These are phyloP conservation scores for Xylaria scruposa DNA, from an alignment of 495 filamentous ascomycete genomes.

Conservation along the genomic window DNA sequence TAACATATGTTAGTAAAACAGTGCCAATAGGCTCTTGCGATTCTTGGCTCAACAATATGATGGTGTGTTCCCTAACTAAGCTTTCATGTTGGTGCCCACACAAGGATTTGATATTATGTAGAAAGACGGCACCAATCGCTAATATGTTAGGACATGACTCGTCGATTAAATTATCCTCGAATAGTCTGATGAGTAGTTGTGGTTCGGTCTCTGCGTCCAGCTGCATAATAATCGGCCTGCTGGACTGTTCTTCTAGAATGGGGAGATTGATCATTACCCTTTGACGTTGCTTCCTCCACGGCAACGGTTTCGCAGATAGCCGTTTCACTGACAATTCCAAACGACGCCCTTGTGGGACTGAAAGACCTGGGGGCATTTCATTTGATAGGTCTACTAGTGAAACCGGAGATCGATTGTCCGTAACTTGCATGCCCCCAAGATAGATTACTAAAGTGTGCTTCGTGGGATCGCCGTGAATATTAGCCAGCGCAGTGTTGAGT, in stretches of 20 bases:
- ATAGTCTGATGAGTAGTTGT: conserved; percentile 18
- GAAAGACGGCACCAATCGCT: conserved; percentile 23
- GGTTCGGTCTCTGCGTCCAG: conserved; percentile 31
- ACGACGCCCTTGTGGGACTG: not conserved
- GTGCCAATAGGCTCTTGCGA: conserved; percentile 40
- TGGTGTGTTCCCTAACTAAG: conserved; percentile 39
- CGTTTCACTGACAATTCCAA: conserved; percentile 31
- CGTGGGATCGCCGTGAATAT: not conserved
- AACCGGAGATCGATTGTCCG: not conserved
- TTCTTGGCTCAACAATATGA: conserved; percentile 38
- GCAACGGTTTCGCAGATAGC: not conserved
- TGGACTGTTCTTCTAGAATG: conserved; percentile 39
- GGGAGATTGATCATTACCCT: conserved; percentile 34
- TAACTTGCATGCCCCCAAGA: conserved; percentile 10
- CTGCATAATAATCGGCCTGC: conserved; percentile 38
- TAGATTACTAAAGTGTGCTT: not conserved
- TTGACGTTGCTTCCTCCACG: conserved; percentile 13
- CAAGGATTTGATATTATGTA: conserved; percentile 23
- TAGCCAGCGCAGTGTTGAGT: not conserved
- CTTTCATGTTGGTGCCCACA: conserved; percentile 39
- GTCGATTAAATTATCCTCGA: not conserved
- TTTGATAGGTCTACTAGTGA: not conserved
- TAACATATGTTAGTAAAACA: conserved; percentile 41
- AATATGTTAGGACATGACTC: not conserved
- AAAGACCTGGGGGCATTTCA: not conserved